Base-by-base conservation (phyloP, 2,329 filamentous ascomycete genomes). In the Curvularia verruculosa region DNA sequence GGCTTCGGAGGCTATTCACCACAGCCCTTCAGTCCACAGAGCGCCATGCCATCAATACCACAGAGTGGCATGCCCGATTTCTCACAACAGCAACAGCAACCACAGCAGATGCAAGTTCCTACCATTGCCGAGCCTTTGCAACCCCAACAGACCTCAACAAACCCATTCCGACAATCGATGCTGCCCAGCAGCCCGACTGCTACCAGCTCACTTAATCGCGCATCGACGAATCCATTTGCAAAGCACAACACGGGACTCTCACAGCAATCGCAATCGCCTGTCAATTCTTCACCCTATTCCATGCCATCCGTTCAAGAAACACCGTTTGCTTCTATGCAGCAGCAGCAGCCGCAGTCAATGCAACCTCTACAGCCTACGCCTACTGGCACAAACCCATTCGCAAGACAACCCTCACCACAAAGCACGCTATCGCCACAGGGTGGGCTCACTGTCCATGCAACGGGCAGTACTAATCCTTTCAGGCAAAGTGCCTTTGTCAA, bases 91-190 rank as follows among this genome's bases (percentile, higher is more conserved):
- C 59, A 58, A 54, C 65, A 63, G 40, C 37, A 19, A 40, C 39
- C 68, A 53, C 58, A 52, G 49, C 66, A 63, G 40, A 59, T 72
- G 61, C 60, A 68, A 49, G 34, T 66, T 52, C 70, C 76, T 61
- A 68, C 67, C 54, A 68, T 74, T 62, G 52, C 75, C 60, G 66
- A 77, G 53, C 73, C 76, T 69, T 80, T 75, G 52, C 72, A 71
- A 87, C 74, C 67, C 87, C 82, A 21, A 96, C 92, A 7, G 99
- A 99, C 74, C 67, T 87, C 82, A 21, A 96, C 92, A 7, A 99
- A 99, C 73, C 95, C 95, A 0, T 99, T 99, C 85, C 85, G 95
- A 40, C 89, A 92, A 72, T 97, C 94, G 1, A 94, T 94, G 87
- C 81, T 96, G 79, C 71, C 79, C 2, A 64, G 49, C 45, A 76